A percentile compares a stretch with the other conserved stretches of the same genome.
Conservation (phyloP, 2,329 filamentous ascomycete genomes). For the Ustulina deusta region DNA sequence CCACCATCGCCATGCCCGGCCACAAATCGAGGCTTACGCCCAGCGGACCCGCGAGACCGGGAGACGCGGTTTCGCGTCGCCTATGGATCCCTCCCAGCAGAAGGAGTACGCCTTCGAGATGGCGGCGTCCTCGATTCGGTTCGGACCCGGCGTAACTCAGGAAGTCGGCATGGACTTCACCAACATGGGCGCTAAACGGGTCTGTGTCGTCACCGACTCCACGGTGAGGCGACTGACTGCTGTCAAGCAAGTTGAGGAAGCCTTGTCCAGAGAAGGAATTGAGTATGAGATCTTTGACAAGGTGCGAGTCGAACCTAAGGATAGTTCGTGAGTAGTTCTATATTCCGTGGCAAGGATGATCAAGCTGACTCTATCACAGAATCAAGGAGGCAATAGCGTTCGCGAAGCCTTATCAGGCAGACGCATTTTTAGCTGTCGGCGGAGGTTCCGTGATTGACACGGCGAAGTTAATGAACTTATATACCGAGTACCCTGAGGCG, state of each 20-base stretch:
- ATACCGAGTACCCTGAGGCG: slow-evolving; percentile 88
- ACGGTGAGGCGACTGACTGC: slow-evolving; percentile 86
- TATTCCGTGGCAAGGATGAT: slow-evolving; percentile 8
- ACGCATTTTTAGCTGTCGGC: slow-evolving; percentile 93
- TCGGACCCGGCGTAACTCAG: slow-evolving; percentile 91
- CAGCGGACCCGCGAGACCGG: slow-evolving; percentile 57
- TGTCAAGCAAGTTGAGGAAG: slow-evolving; percentile 89
- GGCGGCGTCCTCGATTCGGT: slow-evolving; percentile 94
- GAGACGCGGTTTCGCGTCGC: slow-evolving; percentile 75
- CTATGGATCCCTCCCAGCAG: slow-evolving; percentile 75
- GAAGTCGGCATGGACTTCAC: slow-evolving; percentile 98
- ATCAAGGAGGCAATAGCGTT: slow-evolving; percentile 91
- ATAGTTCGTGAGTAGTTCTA: slow-evolving; percentile 75
- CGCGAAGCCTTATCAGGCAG: slow-evolving; percentile 81
- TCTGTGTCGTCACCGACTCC: slow-evolving; percentile 90
- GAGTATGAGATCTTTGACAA: slow-evolving; percentile 84
- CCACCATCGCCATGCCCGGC: slow-evolving; percentile 74
- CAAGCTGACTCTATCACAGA: slow-evolving; percentile 56
- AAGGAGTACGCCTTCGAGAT: slow-evolving; percentile 99
- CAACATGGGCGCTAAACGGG: slow-evolving; percentile 87
- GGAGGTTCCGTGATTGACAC: slow-evolving; percentile 97
- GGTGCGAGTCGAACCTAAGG: slow-evolving; percentile 90
- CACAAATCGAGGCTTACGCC: slow-evolving; percentile 58
- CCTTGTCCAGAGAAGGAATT: slow-evolving; percentile 81
- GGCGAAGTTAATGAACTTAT: slow-evolving; percentile 98